These are phyloP conservation scores for Backusella westeae DNA, from an alignment of 192 early-diverging fungal species.

Conservation along the genomic window DNA sequence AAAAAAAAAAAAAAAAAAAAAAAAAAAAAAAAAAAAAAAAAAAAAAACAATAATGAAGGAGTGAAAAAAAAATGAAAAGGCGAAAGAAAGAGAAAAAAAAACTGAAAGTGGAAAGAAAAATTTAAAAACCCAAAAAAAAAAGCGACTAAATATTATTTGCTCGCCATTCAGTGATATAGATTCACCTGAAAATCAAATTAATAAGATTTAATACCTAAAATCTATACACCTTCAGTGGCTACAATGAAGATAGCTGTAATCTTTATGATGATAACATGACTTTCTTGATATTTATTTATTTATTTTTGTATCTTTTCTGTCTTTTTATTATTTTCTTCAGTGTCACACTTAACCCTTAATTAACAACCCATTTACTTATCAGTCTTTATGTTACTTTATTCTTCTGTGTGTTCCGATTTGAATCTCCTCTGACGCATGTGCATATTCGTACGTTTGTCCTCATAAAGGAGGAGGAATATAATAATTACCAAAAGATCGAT, in stretches of 20 bases:
- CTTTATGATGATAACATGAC: neutral
- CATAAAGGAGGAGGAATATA: neutral
- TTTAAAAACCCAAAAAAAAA: neutral
- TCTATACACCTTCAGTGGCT: neutral
- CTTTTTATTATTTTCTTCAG: neutral
- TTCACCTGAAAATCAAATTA: constrained; percentile 7
- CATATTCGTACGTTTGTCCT: neutral
- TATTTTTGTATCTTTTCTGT: neutral
- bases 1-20: no score
- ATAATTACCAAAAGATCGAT: neutral
- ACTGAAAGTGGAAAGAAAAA: neutral
- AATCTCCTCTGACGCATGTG: neutral
- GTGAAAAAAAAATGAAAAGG: neutral
- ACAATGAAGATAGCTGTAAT: neutral
- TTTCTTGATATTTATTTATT: neutral
- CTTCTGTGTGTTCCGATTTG: neutral
- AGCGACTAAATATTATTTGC: neutral
- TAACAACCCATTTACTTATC: neutral
- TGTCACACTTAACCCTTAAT: neutral
- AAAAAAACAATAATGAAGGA: constrained; percentile 4
- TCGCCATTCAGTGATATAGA: neutral
- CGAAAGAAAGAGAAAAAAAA: constrained; percentile 12
- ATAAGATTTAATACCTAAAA: neutral
- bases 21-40: no score
- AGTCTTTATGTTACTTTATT: neutral